phyloP scores from a whole-genome alignment of 2,329 filamentous ascomycete genomes.

The Trichoderma koningiopsis region DNA sequence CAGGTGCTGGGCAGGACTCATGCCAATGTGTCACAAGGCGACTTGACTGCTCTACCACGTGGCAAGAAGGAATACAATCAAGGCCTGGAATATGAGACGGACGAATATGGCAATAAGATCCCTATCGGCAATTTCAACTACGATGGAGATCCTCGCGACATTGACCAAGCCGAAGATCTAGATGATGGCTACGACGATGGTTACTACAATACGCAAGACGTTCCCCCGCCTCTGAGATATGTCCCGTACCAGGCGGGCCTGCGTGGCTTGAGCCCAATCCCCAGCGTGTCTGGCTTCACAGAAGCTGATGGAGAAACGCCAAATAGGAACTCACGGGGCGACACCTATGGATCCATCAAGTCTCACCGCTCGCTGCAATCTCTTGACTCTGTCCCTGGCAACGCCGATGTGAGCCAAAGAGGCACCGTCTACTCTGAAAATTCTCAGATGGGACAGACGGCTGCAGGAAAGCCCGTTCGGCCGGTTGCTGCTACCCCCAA shows the following conservation, averaged over 20 bases:
- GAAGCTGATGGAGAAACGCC: constrained; percentile 65
- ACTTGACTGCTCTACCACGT: constrained; percentile 57
- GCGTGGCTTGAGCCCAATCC: constrained; percentile 81
- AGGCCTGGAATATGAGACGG: constrained; percentile 54
- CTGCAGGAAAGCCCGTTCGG: constrained; percentile 70
- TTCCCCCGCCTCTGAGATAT: constrained; percentile 65
- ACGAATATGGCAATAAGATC: constrained; percentile 48
- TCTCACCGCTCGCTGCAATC: constrained; percentile 46
- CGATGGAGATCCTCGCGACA: constrained; percentile 35
- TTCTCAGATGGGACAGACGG: constrained; percentile 60
- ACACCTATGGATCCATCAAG: constrained; percentile 64
- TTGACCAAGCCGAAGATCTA: constrained; percentile 43
- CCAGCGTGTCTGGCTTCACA: constrained; percentile 86
- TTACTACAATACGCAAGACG: constrained; percentile 62
- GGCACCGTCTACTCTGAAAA: constrained; percentile 54
- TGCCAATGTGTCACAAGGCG: constrained; percentile 62
- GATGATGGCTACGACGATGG: constrained; percentile 47
- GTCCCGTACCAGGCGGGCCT: constrained; percentile 69
- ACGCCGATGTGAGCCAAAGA: constrained; percentile 59
- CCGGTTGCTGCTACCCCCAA: constrained; percentile 73
- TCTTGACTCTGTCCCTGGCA: constrained; percentile 42
- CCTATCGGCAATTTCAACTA: constrained; percentile 48
- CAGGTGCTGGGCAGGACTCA: constrained; percentile 70
- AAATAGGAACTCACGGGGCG: constrained; percentile 51
- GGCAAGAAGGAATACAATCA: constrained; percentile 48